Percentiles rank a stretch among this genome's conserved stretches.
Evolutionary conservation across 306 rosid genomes (phyloP).

Genomic region (Erythrophleum fordii): DNA sequence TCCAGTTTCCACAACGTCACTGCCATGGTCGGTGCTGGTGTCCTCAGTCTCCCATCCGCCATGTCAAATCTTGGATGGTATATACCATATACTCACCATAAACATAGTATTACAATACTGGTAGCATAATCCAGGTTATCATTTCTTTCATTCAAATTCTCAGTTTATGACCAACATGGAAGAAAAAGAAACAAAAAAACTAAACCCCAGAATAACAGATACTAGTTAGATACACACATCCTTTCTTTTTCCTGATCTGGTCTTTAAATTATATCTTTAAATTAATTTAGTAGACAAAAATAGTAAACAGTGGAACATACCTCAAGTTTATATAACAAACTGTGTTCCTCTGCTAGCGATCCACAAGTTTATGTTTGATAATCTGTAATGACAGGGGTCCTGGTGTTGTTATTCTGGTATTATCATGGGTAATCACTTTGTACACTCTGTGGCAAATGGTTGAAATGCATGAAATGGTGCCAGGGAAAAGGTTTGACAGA

Average conservation of each 20-base stretch:
- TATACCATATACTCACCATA: neutral
- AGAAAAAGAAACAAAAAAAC: no score
- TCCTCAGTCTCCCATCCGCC: constrained; percentile 76
- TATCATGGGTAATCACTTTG: constrained; percentile 50
- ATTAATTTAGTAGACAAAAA: no score
- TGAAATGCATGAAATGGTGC: constrained; percentile 57
- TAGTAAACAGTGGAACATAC: no score
- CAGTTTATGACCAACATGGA: neutral
- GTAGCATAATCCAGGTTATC: neutral
- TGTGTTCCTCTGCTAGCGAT: no score
- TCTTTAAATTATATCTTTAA: no score
- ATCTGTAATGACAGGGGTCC: constrained; percentile 70
- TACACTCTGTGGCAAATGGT: constrained; percentile 58
- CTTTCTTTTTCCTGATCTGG: no score
- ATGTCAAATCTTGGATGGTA: constrained; percentile 81
- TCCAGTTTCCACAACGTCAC: constrained; percentile 83
- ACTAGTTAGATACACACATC: no score
- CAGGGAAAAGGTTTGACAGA: constrained; percentile 51
- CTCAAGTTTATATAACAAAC: no score
- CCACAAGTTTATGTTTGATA: neutral
- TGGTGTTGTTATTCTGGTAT: constrained; percentile 57
- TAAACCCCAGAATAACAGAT: no score
- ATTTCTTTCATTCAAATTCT: neutral
- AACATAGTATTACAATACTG: no score
- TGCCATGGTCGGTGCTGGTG: constrained; percentile 91